Evolutionary conservation across 352 stramenopile genomes (phyloP).

Genomic region (Phytophthora aleatoria): DNA sequence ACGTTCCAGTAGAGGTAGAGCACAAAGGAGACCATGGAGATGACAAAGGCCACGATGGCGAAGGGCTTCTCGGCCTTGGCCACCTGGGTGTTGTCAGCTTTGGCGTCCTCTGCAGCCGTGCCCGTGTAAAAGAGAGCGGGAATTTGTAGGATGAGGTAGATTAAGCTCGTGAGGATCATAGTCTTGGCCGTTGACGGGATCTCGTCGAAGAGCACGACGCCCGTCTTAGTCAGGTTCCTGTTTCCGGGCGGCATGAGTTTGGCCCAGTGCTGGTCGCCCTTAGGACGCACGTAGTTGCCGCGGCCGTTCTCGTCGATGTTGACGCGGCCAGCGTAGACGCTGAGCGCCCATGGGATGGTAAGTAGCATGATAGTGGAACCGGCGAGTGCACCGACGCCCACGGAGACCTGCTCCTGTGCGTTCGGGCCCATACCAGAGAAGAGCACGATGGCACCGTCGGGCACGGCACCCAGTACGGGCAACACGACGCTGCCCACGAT

Average conservation of each 20-base stretch:
- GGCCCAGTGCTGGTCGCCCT: constrained; percentile 76
- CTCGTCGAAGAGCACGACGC: constrained; percentile 84
- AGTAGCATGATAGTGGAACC: constrained; percentile 99
- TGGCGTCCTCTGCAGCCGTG: constrained; percentile 57
- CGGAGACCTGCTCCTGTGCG: constrained; percentile 94
- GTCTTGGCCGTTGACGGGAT: constrained; percentile 91
- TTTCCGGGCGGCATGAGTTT: constrained; percentile 88
- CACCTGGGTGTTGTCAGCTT: constrained; percentile 69
- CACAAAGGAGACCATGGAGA: constrained; percentile 91
- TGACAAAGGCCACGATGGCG: constrained; percentile 86
- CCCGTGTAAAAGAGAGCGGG: constrained; percentile 91
- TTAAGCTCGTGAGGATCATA: constrained; percentile 93
- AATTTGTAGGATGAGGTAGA: constrained; percentile 96
- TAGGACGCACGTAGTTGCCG: constrained; percentile 86
- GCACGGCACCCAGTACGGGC: constrained; percentile 96
- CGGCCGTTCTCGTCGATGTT: constrained; percentile 91
- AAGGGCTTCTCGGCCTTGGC: constrained; percentile 89
- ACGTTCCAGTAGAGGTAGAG: constrained; percentile 94
- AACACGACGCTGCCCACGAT: constrained; percentile 97
- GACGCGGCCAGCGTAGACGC: constrained; percentile 93
- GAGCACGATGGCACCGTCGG: constrained; percentile 97
- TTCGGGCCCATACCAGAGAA: constrained; percentile 95
- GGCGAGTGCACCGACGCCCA: constrained; percentile 97
- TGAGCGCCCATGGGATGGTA: constrained; percentile 97
- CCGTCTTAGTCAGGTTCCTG: constrained; percentile 63